A percentile compares a stretch with the other conserved stretches of the same genome.
Conservation (phyloP, 1,284 basidiomycete genomes). For the Pholiota adiposa region DNA sequence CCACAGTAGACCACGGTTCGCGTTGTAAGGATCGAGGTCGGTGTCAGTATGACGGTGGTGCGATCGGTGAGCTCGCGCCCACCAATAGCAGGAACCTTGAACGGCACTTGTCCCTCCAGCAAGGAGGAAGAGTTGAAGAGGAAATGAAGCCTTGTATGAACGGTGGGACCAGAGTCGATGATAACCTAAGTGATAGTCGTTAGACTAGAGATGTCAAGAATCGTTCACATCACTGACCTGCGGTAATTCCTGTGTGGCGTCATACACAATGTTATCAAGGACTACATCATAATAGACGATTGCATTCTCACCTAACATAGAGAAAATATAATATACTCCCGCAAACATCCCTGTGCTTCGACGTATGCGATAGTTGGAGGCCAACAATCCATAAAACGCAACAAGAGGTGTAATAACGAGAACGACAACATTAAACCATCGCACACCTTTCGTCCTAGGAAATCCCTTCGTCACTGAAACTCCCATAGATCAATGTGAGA, state of each 20-base stretch:
- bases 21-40: slow-evolving; percentile 88
- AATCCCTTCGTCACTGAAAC: slow-evolving; percentile 31
- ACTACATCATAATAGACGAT: slow-evolving; percentile 14
- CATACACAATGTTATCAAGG: slow-evolving; percentile 11
- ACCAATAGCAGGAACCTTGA: slow-evolving; percentile 91
- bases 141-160: slow-evolving; percentile 80
- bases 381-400: slow-evolving; percentile 68
- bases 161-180: slow-evolving; percentile 93
- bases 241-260: slow-evolving; percentile 53
- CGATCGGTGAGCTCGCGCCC: slow-evolving; percentile 89
- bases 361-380: slow-evolving; percentile 38
- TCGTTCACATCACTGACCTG: slow-evolving; percentile 46
- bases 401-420: slow-evolving; percentile 71
- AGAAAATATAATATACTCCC: slow-evolving; percentile 74
- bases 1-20: slow-evolving; percentile 81
- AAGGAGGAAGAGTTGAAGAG: slow-evolving; percentile 78
- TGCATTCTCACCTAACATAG: slow-evolving; percentile 59
- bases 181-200: slow-evolving; percentile 59
- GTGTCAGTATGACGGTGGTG: slow-evolving; percentile 91
- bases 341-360: slow-evolving; percentile 64
- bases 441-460: slow-evolving; percentile 52
- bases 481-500: slow-evolving; percentile 2
- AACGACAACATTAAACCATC: slow-evolving; percentile 72
- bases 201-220: neutral
- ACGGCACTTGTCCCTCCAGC: slow-evolving; percentile 85